phyloP scores from a whole-genome alignment of 2,329 filamentous ascomycete genomes.

The Capronia coronata region DNA sequence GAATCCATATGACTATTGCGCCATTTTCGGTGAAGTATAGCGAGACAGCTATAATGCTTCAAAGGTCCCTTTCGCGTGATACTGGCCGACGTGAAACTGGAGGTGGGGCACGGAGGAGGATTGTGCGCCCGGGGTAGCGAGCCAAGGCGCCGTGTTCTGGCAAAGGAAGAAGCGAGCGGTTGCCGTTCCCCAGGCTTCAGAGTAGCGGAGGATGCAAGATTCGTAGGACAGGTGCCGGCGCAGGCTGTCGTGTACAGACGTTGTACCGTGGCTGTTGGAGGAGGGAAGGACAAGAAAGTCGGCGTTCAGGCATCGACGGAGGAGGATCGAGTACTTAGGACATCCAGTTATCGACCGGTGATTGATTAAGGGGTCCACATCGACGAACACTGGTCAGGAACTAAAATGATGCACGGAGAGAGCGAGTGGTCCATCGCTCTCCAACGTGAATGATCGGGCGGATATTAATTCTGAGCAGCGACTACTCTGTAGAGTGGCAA shows the following conservation, averaged over 20 bases:
- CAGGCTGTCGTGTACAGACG: neutral
- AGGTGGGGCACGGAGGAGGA: conserved; percentile 1
- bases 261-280: neutral
- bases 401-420: neutral
- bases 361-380: neutral
- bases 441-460: neutral
- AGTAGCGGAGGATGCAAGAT: conserved; percentile 1
- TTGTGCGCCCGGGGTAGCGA: neutral
- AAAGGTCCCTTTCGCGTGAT: conserved; percentile 1
- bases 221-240: conserved; percentile 5
- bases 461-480: neutral
- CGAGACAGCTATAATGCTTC: conserved; percentile 1
- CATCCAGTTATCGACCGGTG: conserved; percentile 1
- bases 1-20: conserved; percentile 3
- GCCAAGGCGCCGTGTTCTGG: neutral
- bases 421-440: neutral
- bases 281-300: neutral
- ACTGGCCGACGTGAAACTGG: neutral
- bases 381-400: neutral
- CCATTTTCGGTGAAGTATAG: conserved; percentile 9
- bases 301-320: neutral
- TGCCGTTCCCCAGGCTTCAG: neutral
- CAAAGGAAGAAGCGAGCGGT: neutral
- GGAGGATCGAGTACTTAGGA: neutral
- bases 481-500: neutral